Conservation (phyloP, 2,329 filamentous ascomycete genomes). For the Hymenoscyphus fructigenus region DNA sequence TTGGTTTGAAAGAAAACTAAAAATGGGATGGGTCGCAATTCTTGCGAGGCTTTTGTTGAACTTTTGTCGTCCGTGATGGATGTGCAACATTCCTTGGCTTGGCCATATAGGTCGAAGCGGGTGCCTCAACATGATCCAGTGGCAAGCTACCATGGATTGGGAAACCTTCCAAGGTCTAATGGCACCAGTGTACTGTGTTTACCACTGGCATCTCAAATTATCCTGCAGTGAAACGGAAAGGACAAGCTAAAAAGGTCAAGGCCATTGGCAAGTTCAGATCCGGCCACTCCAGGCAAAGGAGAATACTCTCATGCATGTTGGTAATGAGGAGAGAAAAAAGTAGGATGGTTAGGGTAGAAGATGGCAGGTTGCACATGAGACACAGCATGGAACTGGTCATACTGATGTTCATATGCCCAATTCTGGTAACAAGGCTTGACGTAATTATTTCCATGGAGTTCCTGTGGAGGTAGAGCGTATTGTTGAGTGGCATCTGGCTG, state of each 20-base stretch:
- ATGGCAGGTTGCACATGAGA: constrained; percentile 20
- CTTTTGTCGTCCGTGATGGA: constrained; percentile 14
- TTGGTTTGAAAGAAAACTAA: constrained; percentile 6
- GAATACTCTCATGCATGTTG: constrained; percentile 13
- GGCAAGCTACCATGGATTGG: constrained; percentile 6
- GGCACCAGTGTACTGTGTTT: constrained; percentile 24
- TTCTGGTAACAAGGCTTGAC: constrained; percentile 24
- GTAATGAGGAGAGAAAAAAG: constrained; percentile 22
- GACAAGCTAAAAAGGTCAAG: constrained; percentile 15
- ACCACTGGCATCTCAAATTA: constrained; percentile 20
- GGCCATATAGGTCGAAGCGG: constrained; percentile 2
- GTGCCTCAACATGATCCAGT: neutral
- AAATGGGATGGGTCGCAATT: neutral
- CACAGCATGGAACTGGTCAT: constrained; percentile 21
- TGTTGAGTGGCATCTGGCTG: constrained; percentile 15
- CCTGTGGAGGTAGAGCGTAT: constrained; percentile 26
- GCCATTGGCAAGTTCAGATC: constrained; percentile 18
- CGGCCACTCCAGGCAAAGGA: constrained; percentile 13
- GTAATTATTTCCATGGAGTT: constrained; percentile 20
- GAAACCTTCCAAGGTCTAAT: neutral
- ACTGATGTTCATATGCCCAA: constrained; percentile 27
- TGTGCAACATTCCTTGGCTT: constrained; percentile 7
- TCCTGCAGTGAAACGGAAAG: constrained; percentile 15
- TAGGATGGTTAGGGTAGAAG: constrained; percentile 18
- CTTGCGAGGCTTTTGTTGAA: neutral